Base-by-base conservation (phyloP, 2,329 filamentous ascomycete species). In the Colletotrichum liaoningense region DNA sequence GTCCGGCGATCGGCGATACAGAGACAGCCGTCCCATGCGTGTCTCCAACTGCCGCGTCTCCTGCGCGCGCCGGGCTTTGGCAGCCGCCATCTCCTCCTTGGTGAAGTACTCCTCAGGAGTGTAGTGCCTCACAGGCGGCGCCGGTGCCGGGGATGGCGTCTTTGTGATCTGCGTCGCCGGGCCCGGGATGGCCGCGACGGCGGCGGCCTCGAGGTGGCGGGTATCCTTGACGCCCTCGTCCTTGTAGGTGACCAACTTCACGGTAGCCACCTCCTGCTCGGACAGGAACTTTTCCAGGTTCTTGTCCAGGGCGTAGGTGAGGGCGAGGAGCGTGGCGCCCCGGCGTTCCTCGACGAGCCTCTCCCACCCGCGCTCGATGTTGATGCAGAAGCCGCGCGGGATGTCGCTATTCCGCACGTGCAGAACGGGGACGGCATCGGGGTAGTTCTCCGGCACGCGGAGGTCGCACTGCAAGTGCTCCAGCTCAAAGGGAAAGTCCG, bases 401-500 rank as follows among this genome's bases (percentile, higher is more conserved):
- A 95, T 94, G 76, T 87, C 91, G 75, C 89, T 88, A 79, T 95
- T 95, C 72, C 82, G 86, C 63, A 96, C 89, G 22, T 87, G 87
- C 66, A 97, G 84, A 19, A 83, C 84, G 49, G 94, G 91, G 33
- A 83, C 84, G 55, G 83, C 81, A 52, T 83, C 82, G 22, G 93
- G 94, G 81, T 94, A 96, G 22, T 82, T 82, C 11, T 79, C 80
- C 1, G 94, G 94, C 24, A 97, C 86, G 63, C 85, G 87, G 49
- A 97, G 83, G 56, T 90, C 86, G 79, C 93, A 95, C 54, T 93
- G 87, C 38, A 97, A 85, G 52, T 88, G 85, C 30, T 91, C 88
- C 79, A 96, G 85, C 74, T 95, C 93, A 81, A 94, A 96, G 1
- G 94, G 93, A 78, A 97, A 96, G 79, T 97, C 94, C 0, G 94